Percentiles rank a stretch among this genome's conserved stretches.
phyloP scores from a whole-genome alignment of 1,284 basidiomycete species.

The Trametes polyzona region DNA sequence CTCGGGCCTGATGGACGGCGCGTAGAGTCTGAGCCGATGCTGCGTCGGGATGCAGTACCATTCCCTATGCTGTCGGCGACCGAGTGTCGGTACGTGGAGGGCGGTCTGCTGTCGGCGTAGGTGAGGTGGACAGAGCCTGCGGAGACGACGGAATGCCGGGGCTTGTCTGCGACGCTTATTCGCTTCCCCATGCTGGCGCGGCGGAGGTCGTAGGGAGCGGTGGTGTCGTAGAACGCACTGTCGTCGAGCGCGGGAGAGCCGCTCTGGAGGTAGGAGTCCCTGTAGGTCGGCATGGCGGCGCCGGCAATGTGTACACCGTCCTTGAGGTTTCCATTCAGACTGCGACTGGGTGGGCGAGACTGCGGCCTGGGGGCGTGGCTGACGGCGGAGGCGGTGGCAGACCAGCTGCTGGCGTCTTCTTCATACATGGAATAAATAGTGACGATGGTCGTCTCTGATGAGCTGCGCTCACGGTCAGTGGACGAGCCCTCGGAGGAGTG shows the following conservation, averaged over 20 bases:
- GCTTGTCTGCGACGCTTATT: constrained; percentile 27
- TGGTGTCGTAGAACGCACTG: constrained; percentile 37
- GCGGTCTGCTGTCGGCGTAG: constrained; percentile 34
- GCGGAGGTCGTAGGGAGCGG: constrained; percentile 26
- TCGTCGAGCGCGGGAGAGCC: constrained; percentile 31
- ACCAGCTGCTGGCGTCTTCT: constrained; percentile 46
- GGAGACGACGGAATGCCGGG: constrained; percentile 32
- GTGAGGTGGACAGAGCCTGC: constrained; percentile 35
- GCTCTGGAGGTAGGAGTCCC: constrained; percentile 31
- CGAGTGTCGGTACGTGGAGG: constrained; percentile 26
- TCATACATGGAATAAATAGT: constrained; percentile 82
- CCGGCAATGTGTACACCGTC: constrained; percentile 29
- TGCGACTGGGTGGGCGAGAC: constrained; percentile 20
- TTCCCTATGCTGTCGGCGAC: constrained; percentile 21
- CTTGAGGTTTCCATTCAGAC: constrained; percentile 27
- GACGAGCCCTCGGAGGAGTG: constrained; percentile 28
- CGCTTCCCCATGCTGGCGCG: constrained; percentile 30
- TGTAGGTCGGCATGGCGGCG: constrained; percentile 23
- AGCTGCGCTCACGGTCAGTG: constrained; percentile 42
- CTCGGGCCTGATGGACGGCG: constrained; percentile 20
- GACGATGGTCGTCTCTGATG: constrained; percentile 68
- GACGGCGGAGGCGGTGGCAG: constrained; percentile 38
- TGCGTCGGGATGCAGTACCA: constrained; percentile 22
- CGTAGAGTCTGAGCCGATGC: constrained; percentile 19
- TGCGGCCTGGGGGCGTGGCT: constrained; percentile 27